Evolutionary conservation across 2,329 filamentous ascomycete species (phyloP), one percentile per base, ranked within the genome.

Genomic region (Sclerotinia glacialis): DNA sequence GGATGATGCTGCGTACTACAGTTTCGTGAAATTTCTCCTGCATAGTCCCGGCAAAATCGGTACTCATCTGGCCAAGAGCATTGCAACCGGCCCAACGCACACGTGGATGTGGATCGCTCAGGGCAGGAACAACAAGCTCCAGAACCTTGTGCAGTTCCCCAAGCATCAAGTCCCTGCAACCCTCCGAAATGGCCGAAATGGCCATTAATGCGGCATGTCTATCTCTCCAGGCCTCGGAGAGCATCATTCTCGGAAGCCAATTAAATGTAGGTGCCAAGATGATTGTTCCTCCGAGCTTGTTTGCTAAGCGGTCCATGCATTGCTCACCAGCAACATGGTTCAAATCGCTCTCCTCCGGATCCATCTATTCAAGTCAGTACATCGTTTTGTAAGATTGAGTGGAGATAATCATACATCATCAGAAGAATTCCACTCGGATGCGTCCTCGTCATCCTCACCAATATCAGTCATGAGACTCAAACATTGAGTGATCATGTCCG

Each of bases 1-100:
- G 93, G 64, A 99, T 93, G 65, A 99, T 95, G 72, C 92, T 92
- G 72, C 89, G 92, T 62, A 99, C 84, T 21, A 99, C 91, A 54
- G 89, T 84, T 70, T 91, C 86, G 78, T 97, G 95, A 78, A 96
- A 96, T 74, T 97, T 95, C 72, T 92, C 90, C 79, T 99, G 95
- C 94, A 99, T 98, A 14, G 91, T 96, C 16, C 93, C 93, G 16
- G 96, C 94, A 78, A 99, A 99, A 76, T 99, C 95, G 42, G 95
- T 99, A 81, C 94, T 98, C 95, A 99, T 99, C 79, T 99, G 95
- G 37, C 95, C 95, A n/a, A 99, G 85, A 52, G 95, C 95, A 76
- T 99, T 98, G 82, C 95, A 99, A 44, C 93, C 95, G 63, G 95
- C 95, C 89, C 96, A 99, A 74, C 94, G 89, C 65, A 99, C 95